Evolutionary conservation across 2,329 filamentous ascomycete genomes (phyloP).

Genomic region (Aureobasidium sp.): DNA sequence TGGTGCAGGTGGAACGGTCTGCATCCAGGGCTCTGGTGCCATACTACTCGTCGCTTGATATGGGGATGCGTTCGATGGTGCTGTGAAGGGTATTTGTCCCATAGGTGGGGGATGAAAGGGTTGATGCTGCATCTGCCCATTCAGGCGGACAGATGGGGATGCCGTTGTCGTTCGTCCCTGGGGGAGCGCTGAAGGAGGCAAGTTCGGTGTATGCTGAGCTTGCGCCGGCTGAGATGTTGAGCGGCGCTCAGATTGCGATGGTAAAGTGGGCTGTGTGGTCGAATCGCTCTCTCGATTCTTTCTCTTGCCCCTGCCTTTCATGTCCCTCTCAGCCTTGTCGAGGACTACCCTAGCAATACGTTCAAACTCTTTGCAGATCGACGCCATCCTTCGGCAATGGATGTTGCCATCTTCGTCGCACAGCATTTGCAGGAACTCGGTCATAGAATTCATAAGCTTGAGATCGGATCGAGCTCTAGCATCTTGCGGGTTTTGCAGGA

Average conservation of each 20-base stretch:
- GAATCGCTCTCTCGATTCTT: constrained; percentile 57
- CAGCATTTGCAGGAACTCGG: constrained; percentile 83
- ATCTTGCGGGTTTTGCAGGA: constrained; percentile 90
- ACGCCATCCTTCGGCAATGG: constrained; percentile 87
- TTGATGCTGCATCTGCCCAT: neutral
- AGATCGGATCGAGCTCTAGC: constrained; percentile 81
- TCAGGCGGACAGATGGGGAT: neutral
- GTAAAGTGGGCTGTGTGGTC: neutral
- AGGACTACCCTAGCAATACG: constrained; percentile 86
- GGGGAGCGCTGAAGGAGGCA: constrained; percentile 20
- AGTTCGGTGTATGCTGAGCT: constrained; percentile 19
- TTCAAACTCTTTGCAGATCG: constrained; percentile 92
- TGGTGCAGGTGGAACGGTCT: neutral
- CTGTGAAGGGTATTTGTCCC: neutral
- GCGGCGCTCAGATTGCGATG: neutral
- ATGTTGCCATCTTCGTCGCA: constrained; percentile 70
- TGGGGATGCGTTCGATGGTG: neutral
- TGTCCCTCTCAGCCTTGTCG: constrained; percentile 84
- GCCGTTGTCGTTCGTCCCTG: neutral
- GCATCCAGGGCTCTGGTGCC: neutral
- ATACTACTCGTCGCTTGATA: neutral
- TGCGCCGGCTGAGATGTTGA: neutral
- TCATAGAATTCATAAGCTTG: constrained; percentile 84
- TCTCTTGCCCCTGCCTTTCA: constrained; percentile 71
- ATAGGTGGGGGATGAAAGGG: neutral